phyloP scores from a whole-genome alignment of 371 early-diverging fungal species.

The Mucor ambiguus region DNA sequence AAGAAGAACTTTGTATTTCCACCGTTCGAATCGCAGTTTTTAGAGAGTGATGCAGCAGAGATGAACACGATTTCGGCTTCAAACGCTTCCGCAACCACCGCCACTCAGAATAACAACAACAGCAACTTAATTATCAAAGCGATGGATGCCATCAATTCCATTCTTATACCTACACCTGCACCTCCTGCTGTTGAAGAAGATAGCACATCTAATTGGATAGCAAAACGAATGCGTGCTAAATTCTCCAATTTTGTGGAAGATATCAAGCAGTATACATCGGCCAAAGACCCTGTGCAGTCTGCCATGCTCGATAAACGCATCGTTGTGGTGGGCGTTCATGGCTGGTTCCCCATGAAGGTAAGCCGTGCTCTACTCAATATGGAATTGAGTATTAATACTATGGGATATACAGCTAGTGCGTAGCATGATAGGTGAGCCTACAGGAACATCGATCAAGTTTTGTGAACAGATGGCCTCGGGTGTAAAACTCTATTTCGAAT shows the following conservation, averaged over 20 bases:
- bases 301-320: slow-evolving; percentile 43
- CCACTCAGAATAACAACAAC: background rate
- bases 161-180: slow-evolving; percentile 9
- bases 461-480: slow-evolving; percentile 83
- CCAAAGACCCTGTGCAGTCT: slow-evolving; percentile 14
- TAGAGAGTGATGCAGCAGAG: background rate
- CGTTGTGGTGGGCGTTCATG: slow-evolving; percentile 83
- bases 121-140: slow-evolving; percentile 12
- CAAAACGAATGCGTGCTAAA: slow-evolving; percentile 23
- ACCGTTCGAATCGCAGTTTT: slow-evolving; percentile 32
- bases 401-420: slow-evolving; percentile 53
- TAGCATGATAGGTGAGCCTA: slow-evolving; percentile 90
- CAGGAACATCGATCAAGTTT: slow-evolving; percentile 87
- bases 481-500: slow-evolving; percentile 60
- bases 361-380: background rate
- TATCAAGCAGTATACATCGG: slow-evolving; percentile 20
- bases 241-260: slow-evolving; percentile 37
- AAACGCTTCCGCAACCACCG: slow-evolving; percentile 5
- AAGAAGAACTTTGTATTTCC: slow-evolving; percentile 37
- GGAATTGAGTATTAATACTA: background rate
- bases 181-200: slow-evolving; percentile 15
- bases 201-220: slow-evolving; percentile 21
- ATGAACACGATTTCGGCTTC: background rate
- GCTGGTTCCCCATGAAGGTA: slow-evolving; percentile 87
- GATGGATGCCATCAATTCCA: slow-evolving; percentile 19